A percentile compares a stretch with the other conserved stretches of the same genome.
Evolutionary conservation across 2,329 filamentous ascomycete species (phyloP).

Genomic region (Tympanopsis confertula): DNA sequence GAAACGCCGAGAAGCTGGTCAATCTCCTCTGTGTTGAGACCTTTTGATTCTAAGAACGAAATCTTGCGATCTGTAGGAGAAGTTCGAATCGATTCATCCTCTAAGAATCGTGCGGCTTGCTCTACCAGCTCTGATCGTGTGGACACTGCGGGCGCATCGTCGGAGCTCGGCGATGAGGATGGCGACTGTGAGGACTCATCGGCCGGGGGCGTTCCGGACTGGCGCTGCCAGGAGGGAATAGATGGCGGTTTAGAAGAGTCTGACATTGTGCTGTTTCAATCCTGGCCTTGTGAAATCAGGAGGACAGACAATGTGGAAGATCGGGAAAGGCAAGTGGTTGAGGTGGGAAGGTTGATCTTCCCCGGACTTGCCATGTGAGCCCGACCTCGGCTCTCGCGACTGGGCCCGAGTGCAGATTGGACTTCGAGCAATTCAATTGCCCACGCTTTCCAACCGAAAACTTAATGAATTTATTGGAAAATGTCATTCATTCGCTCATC

Average conservation of each 20-base stretch:
- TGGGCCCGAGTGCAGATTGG: too few species aligned
- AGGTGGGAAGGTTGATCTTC: too few species aligned
- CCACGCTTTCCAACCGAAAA: too few species aligned
- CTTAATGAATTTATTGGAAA: too few species aligned
- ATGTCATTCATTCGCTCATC: too few species aligned
- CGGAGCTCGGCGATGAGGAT: not conserved
- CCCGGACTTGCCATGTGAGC: too few species aligned
- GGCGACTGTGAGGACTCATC: not conserved
- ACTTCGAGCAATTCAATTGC: too few species aligned
- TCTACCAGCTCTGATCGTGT: constrained; percentile 21
- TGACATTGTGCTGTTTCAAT: too few species aligned
- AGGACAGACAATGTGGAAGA: too few species aligned
- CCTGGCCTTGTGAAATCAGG: too few species aligned
- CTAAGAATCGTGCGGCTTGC: constrained; percentile 39
- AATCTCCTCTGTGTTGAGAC: constrained; percentile 36
- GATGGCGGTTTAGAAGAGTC: not conserved
- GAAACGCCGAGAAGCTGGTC: constrained; percentile 29
- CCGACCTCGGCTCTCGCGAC: too few species aligned
- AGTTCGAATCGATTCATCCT: constrained; percentile 40
- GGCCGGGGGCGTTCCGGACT: not conserved
- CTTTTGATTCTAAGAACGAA: constrained; percentile 42
- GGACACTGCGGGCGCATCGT: not conserved
- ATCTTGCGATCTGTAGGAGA: constrained; percentile 40
- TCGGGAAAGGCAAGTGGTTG: too few species aligned
- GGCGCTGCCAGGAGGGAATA: not conserved